Conservation (phyloP, 2,329 filamentous ascomycete genomes). For the Pyrenochaeta sp. region DNA sequence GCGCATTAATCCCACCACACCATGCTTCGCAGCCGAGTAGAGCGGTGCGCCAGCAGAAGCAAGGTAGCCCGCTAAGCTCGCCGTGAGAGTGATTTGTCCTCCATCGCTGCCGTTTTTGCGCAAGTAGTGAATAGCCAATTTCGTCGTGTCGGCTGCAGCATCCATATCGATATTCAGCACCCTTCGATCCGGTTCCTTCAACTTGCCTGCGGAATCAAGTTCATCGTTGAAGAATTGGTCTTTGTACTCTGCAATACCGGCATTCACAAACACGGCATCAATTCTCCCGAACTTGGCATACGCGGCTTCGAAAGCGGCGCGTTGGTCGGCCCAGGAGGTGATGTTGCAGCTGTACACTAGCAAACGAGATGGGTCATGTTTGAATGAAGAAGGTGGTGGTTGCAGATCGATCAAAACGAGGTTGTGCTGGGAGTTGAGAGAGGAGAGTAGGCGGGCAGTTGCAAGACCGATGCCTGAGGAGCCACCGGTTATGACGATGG, state of each 20-base stretch:
- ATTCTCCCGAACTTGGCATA: slow-evolving; percentile 54
- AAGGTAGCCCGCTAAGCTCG: slow-evolving; percentile 60
- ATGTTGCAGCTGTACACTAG: slow-evolving; percentile 56
- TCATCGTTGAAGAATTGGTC: slow-evolving; percentile 61
- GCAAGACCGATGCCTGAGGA: slow-evolving; percentile 53
- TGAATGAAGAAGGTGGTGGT: slow-evolving; percentile 44
- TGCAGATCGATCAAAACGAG: slow-evolving; percentile 53
- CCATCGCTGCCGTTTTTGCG: slow-evolving; percentile 50
- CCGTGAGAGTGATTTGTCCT: slow-evolving; percentile 58
- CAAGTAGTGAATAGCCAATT: slow-evolving; percentile 59
- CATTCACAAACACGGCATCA: slow-evolving; percentile 60
- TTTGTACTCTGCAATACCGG: slow-evolving; percentile 57
- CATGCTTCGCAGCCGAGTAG: slow-evolving; percentile 61
- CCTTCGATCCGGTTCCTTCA: slow-evolving; percentile 58
- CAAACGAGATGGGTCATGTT: slow-evolving; percentile 32
- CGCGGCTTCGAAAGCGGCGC: slow-evolving; percentile 54
- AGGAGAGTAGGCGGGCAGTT: slow-evolving; percentile 51
- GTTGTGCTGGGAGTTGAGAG: slow-evolving; percentile 51
- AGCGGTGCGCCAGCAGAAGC: slow-evolving; percentile 58
- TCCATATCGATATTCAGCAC: slow-evolving; percentile 58
- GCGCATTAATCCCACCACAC: slow-evolving; percentile 60
- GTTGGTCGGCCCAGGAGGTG: slow-evolving; percentile 56
- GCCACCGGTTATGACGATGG: slow-evolving; percentile 52
- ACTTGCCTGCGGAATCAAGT: slow-evolving; percentile 50
- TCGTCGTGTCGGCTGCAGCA: slow-evolving; percentile 57